These are phyloP conservation scores for Fusarium piperis DNA, from an alignment of 2,329 filamentous ascomycete genomes.

Conservation along the genomic window DNA sequence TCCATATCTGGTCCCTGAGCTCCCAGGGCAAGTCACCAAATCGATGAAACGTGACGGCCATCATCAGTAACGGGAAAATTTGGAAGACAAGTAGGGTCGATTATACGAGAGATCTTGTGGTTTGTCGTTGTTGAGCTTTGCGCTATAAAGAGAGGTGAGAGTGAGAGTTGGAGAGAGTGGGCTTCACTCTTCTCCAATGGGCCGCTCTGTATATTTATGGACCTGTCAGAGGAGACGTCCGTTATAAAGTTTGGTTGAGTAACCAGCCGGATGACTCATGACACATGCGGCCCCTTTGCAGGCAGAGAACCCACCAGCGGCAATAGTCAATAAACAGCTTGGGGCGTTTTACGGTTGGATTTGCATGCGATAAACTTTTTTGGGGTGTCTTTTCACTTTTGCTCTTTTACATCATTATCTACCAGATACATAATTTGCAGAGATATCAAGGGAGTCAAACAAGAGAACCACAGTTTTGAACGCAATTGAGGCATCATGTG, in stretches of 20 bases:
- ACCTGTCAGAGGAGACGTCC: neutral
- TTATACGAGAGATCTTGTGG: neutral
- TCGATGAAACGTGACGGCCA: neutral
- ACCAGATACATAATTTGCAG: no score
- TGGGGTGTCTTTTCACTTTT: no score
- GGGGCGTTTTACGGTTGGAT: no score
- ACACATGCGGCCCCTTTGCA: neutral
- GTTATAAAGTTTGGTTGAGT: neutral
- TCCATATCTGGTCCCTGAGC: neutral
- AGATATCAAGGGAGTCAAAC: no score
- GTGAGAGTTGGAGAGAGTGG: neutral
- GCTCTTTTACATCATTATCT: no score
- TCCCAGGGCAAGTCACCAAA: neutral
- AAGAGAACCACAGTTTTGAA: no score
- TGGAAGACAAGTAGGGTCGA: neutral
- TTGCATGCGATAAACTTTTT: no score
- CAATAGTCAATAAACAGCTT: neutral
- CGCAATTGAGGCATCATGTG: no score
- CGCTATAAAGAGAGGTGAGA: neutral
- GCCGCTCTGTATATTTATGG: neutral
- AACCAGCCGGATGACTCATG: neutral
- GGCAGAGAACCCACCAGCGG: neutral
- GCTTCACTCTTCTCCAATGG: neutral
- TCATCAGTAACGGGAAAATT: neutral
- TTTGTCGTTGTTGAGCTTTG: neutral